Base-by-base conservation (phyloP, 345 rosid genomes). In the Clarkia xantiana region DNA sequence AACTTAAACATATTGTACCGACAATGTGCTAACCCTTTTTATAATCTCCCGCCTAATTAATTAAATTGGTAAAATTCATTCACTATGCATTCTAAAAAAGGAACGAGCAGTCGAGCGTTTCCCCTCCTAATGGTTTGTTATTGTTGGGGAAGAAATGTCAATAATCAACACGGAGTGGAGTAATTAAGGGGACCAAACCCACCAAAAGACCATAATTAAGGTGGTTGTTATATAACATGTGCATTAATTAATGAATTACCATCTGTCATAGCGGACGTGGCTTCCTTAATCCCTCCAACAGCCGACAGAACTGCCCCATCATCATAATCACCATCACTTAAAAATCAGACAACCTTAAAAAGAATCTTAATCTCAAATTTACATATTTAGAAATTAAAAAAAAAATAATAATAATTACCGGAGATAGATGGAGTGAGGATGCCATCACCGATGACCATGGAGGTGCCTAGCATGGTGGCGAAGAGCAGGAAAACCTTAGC, bases 361-460 rank as follows among this genome's bases (percentile, higher is more conserved):
- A n/a, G n/a, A n/a, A n/a, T n/a, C n/a, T n/a, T n/a, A n/a, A n/a
- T n/a, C n/a, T n/a, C n/a, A n/a, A n/a, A 22, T 22, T 9, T 43
- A 43, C 2, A 43, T n/a, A 43, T n/a, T 11, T 43, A 43, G 10
- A 43, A 11, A 43, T 43, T 6, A 43, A 19, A 1, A 43, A 10
- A 20, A 19, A 11, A n/a, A 2, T 19, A 17, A 10, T 4, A 1
- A 44, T n/a, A n/a, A n/a, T n/a, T n/a, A 75, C 81, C 79, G 14
- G 81, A 78, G 20, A 78, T 75, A 62, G 72, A 70, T 0, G 86
- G 81, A 14, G 79, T 73, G 34, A 79, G 79, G 62, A 79, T 51
- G 4, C 86, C 79, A 11, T 79, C 86, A 11, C 82, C 86, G 18
- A 79, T 57, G 66, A 79, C 76, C 82, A 79, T 76, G 61, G 82